These are phyloP conservation scores for Kodamaea restingae DNA, from an alignment of 805 yeast species.

Conservation along the genomic window DNA sequence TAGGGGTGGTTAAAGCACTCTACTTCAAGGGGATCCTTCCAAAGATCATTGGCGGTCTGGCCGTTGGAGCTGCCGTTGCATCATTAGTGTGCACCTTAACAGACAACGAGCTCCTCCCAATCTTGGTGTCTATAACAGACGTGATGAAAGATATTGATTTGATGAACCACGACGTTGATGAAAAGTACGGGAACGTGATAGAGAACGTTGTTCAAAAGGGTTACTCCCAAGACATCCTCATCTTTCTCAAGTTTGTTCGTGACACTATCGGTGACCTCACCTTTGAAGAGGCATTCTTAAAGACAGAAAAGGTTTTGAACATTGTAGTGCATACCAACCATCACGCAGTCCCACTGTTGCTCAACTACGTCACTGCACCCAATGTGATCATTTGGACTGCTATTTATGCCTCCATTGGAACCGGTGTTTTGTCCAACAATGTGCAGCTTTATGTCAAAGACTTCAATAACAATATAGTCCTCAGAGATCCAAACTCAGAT, in stretches of 20 bases:
- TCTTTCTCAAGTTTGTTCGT: constrained; percentile 75
- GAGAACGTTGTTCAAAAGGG: constrained; percentile 76
- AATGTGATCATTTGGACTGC: constrained; percentile 86
- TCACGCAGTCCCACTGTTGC: constrained; percentile 61
- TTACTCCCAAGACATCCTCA: constrained; percentile 78
- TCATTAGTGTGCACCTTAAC: constrained; percentile 73
- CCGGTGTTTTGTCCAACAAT: constrained; percentile 57
- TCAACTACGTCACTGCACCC: constrained; percentile 91
- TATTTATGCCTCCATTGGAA: constrained; percentile 77
- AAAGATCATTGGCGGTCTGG: constrained; percentile 82
- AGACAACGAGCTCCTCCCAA: constrained; percentile 58
- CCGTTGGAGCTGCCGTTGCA: constrained; percentile 92
- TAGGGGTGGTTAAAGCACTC: constrained; percentile 89
- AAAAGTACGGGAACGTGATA: constrained; percentile 62
- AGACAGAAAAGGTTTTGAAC: constrained; percentile 75
- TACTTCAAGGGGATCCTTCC: constrained; percentile 74
- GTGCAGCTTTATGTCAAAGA: constrained; percentile 58
- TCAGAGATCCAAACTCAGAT: constrained; percentile 40
- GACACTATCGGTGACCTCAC: constrained; percentile 77
- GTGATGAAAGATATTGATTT: constrained; percentile 43
- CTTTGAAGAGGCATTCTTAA: constrained; percentile 86
- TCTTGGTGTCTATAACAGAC: constrained; percentile 35
- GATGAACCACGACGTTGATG: constrained; percentile 51
- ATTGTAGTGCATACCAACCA: constrained; percentile 81
- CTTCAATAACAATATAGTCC: constrained; percentile 57